Percentiles rank a stretch among this genome's conserved stretches.
phyloP scores from a whole-genome alignment of 139 green algal genomes.

The Coccomyxa sp. region DNA sequence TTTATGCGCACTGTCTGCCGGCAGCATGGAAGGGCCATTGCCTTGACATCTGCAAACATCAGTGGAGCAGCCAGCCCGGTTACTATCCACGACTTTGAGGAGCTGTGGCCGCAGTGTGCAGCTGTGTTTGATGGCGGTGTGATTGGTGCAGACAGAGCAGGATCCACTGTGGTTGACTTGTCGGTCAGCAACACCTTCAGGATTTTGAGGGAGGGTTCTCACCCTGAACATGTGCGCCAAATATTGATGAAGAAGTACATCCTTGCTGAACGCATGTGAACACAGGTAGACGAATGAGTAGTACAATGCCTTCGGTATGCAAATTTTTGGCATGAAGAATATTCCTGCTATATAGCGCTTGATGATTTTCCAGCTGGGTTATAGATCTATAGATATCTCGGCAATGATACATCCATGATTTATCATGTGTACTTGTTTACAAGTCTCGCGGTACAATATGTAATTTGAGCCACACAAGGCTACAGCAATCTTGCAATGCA shows the following conservation, averaged over 20 bases:
- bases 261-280: neutral
- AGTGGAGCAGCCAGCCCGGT: constrained; percentile 42
- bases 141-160: constrained; percentile 26
- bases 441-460: no score
- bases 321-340: no score
- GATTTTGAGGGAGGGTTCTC: constrained; percentile 16
- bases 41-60: constrained; percentile 65
- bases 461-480: no score
- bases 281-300: no score
- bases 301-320: no score
- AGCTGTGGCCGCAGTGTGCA: constrained; percentile 54
- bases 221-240: neutral
- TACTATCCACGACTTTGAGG: constrained; percentile 45
- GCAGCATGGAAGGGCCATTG: constrained; percentile 38
- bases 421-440: no score
- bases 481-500: no score
- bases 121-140: constrained; percentile 59
- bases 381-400: no score
- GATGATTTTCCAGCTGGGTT: no score
- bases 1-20: constrained; percentile 54
- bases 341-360: no score
- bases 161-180: constrained; percentile 74
- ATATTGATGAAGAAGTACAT: neutral
- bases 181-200: constrained; percentile 22
- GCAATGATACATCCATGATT: no score